Base-by-base conservation (phyloP, 805 yeast genomes). In the Clavispora phyllophila region DNA sequence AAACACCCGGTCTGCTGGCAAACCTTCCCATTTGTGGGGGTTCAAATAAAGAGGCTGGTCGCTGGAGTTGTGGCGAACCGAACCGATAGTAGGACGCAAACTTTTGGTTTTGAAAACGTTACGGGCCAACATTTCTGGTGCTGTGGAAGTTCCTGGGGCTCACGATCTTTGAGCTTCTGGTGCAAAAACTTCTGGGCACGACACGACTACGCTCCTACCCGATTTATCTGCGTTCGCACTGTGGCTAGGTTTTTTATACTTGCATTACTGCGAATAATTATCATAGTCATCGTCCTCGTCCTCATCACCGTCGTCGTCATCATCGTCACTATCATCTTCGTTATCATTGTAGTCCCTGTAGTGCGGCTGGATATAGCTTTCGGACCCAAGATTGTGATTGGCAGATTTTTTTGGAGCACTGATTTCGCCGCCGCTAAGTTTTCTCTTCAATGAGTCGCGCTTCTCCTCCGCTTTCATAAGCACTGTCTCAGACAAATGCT, bases 1-100 rank as follows among this genome's bases (percentile, higher is more conserved):
- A 46, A 83, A 70, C 37, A 85, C 77, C 47, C 74, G 70, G 43
- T 79, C 78, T 13, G 85, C 75, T 12, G 87, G 82, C 44, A 83
- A 68, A 0, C 82, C 85, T 40, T 70, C 67, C 95, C 95, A 85
- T 41, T 76, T 72, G 43, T 77, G 78, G 3, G 95, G 95, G 42
- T 76, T 75, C 46, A 79, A 65, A 51, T 76, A 76, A 22, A 81
- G 61, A 10, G 70, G 58, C 32, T 44, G 49, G 19, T 42, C 41
- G 12, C 10, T 28, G 19, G 51, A 43, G 40, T 40, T 43, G 29
- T 26, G 32, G 27, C 53, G 45, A 17, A 43, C 34, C 8, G 40
- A 37, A 6, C 27, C 22, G 13, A 23, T 20, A 9, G 18, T 4
- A 13, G 19, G 14, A 18, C 25, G 34, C 18, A 22, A 22, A 12